Evolutionary conservation across 2,329 filamentous ascomycete species (phyloP).

Genomic region (Corinectria fuckeliana): DNA sequence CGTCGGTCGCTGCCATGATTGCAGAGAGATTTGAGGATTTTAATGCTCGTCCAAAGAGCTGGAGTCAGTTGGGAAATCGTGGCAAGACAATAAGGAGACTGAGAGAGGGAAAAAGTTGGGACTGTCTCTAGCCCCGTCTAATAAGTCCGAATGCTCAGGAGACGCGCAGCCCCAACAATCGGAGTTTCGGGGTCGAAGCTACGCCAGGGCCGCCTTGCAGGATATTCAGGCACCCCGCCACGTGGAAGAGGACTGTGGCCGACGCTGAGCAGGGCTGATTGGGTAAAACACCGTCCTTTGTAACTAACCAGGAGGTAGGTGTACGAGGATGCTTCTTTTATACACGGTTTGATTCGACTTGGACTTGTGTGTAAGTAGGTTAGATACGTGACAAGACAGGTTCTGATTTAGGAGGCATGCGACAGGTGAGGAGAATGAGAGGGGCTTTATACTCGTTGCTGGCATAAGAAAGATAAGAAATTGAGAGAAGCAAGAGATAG

Average conservation of each 20-base stretch:
- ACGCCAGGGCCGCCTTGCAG: conserved; percentile 3
- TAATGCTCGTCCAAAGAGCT: conserved; percentile 25
- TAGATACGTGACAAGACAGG: not conserved
- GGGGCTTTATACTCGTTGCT: conserved; percentile 1
- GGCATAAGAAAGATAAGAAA: conserved; percentile 1
- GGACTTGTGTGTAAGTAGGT: not conserved
- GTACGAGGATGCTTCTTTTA: not conserved
- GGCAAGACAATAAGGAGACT: not conserved
- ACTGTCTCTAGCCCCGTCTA: conserved; percentile 16
- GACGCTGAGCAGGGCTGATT: not conserved
- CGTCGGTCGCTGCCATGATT: conserved; percentile 26
- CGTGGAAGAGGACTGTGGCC: not conserved
- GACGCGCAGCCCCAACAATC: conserved; percentile 6
- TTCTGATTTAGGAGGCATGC: not conserved
- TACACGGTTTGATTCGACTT: not conserved
- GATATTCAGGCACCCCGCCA: not conserved
- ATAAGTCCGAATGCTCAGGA: conserved; percentile 8
- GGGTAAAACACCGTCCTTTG: not conserved
- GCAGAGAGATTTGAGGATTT: conserved; percentile 27
- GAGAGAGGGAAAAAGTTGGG: conserved; percentile 5
- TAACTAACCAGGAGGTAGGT: not conserved
- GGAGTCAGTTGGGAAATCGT: not conserved
- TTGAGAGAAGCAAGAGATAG: not conserved
- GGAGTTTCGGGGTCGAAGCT: conserved; percentile 1
- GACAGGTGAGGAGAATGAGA: not conserved